Conservation (phyloP, 371 early-diverging fungal genomes). For the Coemansia sp. region DNA sequence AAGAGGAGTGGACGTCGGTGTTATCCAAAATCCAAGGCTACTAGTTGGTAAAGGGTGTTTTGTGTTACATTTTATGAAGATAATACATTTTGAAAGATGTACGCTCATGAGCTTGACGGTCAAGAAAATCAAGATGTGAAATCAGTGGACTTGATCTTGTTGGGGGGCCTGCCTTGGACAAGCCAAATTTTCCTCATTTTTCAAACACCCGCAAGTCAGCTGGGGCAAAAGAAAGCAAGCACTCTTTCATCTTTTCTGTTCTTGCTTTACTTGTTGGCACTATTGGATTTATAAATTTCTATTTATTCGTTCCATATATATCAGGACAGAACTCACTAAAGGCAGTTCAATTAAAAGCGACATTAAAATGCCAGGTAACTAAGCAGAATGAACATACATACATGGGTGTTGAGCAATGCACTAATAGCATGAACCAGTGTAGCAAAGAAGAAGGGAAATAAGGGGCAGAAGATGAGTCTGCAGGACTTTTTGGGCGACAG, state of each 20-base stretch:
- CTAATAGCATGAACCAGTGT: background rate
- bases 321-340: background rate
- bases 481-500: conserved; percentile 40
- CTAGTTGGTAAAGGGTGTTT: too few species aligned
- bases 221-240: background rate
- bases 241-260: background rate
- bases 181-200: background rate
- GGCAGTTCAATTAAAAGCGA: background rate
- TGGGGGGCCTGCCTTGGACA: background rate
- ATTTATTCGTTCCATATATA: background rate
- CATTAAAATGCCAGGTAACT: background rate
- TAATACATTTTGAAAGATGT: too few species aligned
- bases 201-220: background rate
- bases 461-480: conserved; percentile 51
- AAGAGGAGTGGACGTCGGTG: too few species aligned
- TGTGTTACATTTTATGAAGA: too few species aligned
- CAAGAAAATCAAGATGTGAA: background rate
- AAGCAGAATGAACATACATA: background rate
- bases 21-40: too few species aligned
- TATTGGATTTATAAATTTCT: background rate
- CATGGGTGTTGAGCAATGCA: background rate
- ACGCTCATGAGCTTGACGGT: too few species aligned
- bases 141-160: background rate
- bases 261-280: background rate
- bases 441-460: conserved; percentile 49